Conservation (phyloP, 164 flowering plant genomes). For the Brasenia schreberi region DNA sequence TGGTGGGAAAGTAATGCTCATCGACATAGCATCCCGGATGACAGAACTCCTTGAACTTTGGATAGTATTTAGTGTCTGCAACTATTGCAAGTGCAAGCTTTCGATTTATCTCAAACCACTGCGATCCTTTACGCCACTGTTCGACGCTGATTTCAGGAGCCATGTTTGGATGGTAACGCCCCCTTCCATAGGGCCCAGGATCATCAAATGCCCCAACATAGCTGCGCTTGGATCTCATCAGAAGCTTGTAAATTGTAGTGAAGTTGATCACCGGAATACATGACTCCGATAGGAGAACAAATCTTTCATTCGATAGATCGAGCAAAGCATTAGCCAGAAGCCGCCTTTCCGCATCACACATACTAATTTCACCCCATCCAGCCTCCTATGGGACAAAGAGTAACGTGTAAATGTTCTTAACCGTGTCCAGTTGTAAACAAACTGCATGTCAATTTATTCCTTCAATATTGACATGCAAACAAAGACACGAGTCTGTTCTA, state of each 20-base stretch:
- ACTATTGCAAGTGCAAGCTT: slow-evolving; percentile 50
- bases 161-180: slow-evolving; percentile 59
- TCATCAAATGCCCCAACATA: slow-evolving; percentile 75
- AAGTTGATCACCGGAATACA: slow-evolving; percentile 82
- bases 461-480: too few relatives aligned
- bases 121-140: slow-evolving; percentile 91
- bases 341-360: slow-evolving; percentile 92
- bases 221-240: slow-evolving; percentile 49
- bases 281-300: slow-evolving; percentile 70
- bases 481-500: too few relatives aligned
- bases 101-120: slow-evolving; percentile 77
- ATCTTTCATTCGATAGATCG: slow-evolving; percentile 76
- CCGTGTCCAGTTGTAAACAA: too few relatives aligned
- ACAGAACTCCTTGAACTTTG: slow-evolving; percentile 65
- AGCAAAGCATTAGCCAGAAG: slow-evolving; percentile 89
- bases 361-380: slow-evolving; percentile 88
- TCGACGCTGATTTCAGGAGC: slow-evolving; percentile 53
- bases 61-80: slow-evolving; percentile 45
- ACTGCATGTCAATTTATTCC: too few relatives aligned
- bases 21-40: slow-evolving; percentile 76
- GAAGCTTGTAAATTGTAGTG: slow-evolving; percentile 43
- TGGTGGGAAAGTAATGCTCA: slow-evolving; percentile 91
- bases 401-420: not conserved
- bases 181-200: slow-evolving; percentile 66
- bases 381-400: slow-evolving; percentile 23